A percentile compares a stretch with the other conserved stretches of the same genome.
phyloP scores from a whole-genome alignment of 257 asterid species.

The Solanum ahanhuiri region DNA sequence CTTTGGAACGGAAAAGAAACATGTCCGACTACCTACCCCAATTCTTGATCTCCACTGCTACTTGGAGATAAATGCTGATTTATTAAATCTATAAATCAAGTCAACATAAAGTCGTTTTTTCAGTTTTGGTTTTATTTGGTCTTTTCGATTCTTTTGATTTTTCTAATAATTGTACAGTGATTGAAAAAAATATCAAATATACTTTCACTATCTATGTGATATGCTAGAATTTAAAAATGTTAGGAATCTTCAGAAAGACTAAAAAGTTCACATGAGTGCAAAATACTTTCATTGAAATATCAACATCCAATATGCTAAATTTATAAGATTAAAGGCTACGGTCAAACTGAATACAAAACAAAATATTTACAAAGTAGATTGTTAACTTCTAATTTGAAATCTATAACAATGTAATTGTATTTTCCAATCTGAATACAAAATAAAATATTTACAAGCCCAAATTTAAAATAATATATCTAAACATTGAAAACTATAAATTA shows the following conservation, averaged over 20 bases:
- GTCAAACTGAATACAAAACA: neutral
- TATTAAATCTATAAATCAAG: too few relatives aligned
- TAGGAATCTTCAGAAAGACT: too few relatives aligned
- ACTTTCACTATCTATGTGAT: neutral
- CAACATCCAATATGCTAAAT: neutral
- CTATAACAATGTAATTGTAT: neutral
- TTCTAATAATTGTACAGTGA: too few relatives aligned
- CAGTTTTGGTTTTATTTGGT: neutral
- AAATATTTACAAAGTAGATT: neutral
- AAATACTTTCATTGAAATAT: neutral
- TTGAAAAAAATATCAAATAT: neutral
- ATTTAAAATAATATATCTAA: too few relatives aligned
- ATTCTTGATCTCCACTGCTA: neutral
- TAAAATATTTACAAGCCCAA: neutral
- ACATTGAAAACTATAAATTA: too few relatives aligned
- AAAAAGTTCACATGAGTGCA: neutral
- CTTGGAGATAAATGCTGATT: neutral
- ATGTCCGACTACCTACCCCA: neutral
- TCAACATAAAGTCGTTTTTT: neutral
- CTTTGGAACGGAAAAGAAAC: neutral
- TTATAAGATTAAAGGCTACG: too few relatives aligned
- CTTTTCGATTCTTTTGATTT: neutral
- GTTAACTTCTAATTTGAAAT: too few relatives aligned
- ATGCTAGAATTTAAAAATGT: too few relatives aligned
- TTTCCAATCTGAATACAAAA: neutral